phyloP scores from a whole-genome alignment of 352 stramenopile genomes.

The Pythium sukuiense region DNA sequence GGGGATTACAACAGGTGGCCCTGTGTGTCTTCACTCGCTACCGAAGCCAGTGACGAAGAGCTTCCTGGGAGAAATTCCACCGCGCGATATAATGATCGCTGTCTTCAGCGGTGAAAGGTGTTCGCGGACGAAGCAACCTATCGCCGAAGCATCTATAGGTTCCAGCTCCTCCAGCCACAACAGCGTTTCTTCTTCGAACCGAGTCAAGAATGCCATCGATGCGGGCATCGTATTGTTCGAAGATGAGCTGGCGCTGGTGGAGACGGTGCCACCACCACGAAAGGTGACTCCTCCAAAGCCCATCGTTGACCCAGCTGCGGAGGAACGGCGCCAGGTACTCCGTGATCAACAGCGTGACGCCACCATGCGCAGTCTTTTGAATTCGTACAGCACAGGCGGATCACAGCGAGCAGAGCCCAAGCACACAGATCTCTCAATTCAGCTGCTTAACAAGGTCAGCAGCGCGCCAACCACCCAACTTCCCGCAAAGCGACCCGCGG shows the following conservation, averaged over 20 bases:
- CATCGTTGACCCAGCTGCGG: constrained; percentile 18
- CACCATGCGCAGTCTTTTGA: constrained; percentile 27
- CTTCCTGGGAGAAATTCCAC: constrained; percentile 43
- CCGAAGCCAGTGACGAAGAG: constrained; percentile 30
- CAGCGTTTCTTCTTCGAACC: background rate
- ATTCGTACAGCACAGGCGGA: constrained; percentile 11
- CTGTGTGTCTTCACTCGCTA: constrained; percentile 36
- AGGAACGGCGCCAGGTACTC: constrained; percentile 14
- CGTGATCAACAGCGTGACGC: constrained; percentile 29
- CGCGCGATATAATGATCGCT: constrained; percentile 39
- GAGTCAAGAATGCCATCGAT: background rate
- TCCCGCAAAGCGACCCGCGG: background rate
- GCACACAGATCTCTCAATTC: constrained; percentile 20
- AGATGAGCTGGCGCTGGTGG: constrained; percentile 5
- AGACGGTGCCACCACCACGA: background rate
- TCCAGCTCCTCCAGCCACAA: background rate
- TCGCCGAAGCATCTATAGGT: constrained; percentile 3
- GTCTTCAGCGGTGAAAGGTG: constrained; percentile 51
- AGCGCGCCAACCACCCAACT: constrained; percentile 16
- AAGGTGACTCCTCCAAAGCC: constrained; percentile 8
- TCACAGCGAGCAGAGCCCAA: constrained; percentile 3
- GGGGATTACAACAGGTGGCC: constrained; percentile 9
- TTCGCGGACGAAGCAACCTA: constrained; percentile 34
- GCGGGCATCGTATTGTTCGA: background rate
- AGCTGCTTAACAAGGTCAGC: constrained; percentile 17